Base-by-base conservation (phyloP, 495 filamentous ascomycete species). In the Penicillium silybi region DNA sequence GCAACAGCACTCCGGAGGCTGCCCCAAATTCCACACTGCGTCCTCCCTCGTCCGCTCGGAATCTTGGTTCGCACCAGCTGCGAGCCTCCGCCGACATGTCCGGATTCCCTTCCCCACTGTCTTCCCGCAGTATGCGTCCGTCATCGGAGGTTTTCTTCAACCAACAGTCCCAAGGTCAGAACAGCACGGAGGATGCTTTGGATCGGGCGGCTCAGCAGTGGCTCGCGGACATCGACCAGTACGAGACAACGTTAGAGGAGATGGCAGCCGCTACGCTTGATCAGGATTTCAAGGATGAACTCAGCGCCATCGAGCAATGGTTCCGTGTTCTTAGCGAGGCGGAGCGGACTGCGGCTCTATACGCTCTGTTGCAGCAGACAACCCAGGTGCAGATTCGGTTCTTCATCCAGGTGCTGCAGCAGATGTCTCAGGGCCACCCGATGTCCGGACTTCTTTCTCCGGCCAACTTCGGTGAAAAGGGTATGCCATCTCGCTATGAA, bases 231-330 rank as follows among this genome's bases (percentile, higher is more conserved):
- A 97, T 98, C 59, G 93, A 98, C 63, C 92, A 96, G 67, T 96
- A 96, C 59, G 93, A 98, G 79, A 95, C 81, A 40, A 98, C 93
- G 4, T 70, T 98, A 61, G 95, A 97, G 68, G 93, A 98, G 68
- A 98, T 98, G 93, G 95, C 93, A 17, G 91, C 92, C 26, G 93
- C 95, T 41, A 96, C 95, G 10, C 76, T 97, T 29, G 93, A 98
- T 68, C 95, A 98, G 71, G 95, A 98, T 58, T 98, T 98, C 76
- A 98, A 97, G 77, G 93, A 97, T 74, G 93, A 98, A 72, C 83
- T 98, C 45, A 93, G 88, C 69, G 93, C 93, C 52, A 98, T 98
- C 64, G 93, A 98, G 75, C 92, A 98, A 74, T 98, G 93, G 93
- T 98, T 98, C 71, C 87, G 90, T 41, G 93, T 98, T 23, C 77